Percentiles rank a stretch among this genome's conserved stretches.
Evolutionary conservation across 495 filamentous ascomycete genomes (phyloP).

Genomic region (Pseudotulostoma volvatum): DNA sequence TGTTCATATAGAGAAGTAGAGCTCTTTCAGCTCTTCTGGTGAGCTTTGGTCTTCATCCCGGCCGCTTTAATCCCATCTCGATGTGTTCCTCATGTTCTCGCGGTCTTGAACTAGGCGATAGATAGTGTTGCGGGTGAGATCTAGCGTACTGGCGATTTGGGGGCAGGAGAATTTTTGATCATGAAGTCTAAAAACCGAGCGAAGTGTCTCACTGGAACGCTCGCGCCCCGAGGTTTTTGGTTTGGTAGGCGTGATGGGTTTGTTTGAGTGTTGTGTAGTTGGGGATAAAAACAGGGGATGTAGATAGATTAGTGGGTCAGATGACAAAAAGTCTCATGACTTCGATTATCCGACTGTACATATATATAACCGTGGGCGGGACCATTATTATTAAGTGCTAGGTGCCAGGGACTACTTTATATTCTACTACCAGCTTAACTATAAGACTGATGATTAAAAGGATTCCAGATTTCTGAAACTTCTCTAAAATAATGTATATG

Average conservation of each 20-base stretch:
- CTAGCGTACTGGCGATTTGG: not conserved
- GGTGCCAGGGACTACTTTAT: too few relatives aligned
- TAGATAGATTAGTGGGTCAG: too few relatives aligned
- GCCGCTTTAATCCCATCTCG: not conserved
- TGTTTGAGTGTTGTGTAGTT: not conserved
- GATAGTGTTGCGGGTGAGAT: not conserved
- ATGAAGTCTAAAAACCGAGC: not conserved
- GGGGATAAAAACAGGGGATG: not conserved
- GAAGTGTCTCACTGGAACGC: not conserved
- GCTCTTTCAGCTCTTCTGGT: not conserved
- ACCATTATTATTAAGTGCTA: too few relatives aligned
- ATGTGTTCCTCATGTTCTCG: not conserved
- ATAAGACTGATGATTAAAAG: too few relatives aligned
- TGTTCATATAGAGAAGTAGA: not conserved
- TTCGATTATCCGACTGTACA: too few relatives aligned
- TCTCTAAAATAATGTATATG: too few relatives aligned
- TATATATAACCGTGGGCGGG: too few relatives aligned
- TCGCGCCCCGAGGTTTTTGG: not conserved
- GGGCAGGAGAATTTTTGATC: not conserved
- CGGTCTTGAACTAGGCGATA: not conserved
- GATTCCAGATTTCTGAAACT: too few relatives aligned
- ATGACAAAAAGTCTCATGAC: too few relatives aligned
- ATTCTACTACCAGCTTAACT: too few relatives aligned
- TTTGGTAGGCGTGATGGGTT: not conserved
- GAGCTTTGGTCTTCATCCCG: not conserved